Percentiles rank a stretch among this genome's conserved stretches.
phyloP scores from a whole-genome alignment of 2,329 filamentous ascomycete species.

The Fusarium buharicum region DNA sequence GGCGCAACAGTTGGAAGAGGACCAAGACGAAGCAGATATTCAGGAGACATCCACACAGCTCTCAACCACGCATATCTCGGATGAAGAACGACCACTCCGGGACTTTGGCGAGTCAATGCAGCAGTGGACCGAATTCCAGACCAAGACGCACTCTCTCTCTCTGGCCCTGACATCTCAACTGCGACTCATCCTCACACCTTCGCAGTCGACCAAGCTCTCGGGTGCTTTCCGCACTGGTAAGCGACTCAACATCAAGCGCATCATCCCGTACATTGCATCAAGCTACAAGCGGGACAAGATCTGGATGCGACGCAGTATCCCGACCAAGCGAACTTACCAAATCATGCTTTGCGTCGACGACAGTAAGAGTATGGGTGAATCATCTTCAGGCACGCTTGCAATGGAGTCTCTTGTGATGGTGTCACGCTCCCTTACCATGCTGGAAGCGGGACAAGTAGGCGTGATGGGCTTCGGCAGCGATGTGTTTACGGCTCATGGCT shows the following conservation, averaged over 20 bases:
- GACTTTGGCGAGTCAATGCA: constrained; percentile 69
- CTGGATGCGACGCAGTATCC: constrained; percentile 95
- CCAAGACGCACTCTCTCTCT: constrained; percentile 84
- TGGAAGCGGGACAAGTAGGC: constrained; percentile 93
- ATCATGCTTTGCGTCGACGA: constrained; percentile 98
- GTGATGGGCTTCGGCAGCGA: constrained; percentile 89
- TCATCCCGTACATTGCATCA: constrained; percentile 98
- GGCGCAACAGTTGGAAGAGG: constrained; percentile 58
- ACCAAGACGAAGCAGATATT: constrained; percentile 60
- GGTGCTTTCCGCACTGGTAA: constrained; percentile 98
- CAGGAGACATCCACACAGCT: constrained; percentile 71
- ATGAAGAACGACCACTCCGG: constrained; percentile 56
- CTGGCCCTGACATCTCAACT: constrained; percentile 93
- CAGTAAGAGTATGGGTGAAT: constrained; percentile 91
- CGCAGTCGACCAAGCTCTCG: constrained; percentile 93
- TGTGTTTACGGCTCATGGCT: constrained; percentile 86
- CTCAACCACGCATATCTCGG: constrained; percentile 76
- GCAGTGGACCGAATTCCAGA: constrained; percentile 88
- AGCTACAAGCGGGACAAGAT: constrained; percentile 99
- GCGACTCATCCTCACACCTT: constrained; percentile 92
- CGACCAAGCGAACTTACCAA: constrained; percentile 94
- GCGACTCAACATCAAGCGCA: constrained; percentile 98
- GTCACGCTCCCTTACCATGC: constrained; percentile 85
- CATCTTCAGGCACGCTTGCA: constrained; percentile 78
- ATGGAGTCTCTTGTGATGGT: constrained; percentile 96